Conservation (phyloP, 805 yeast species). For the Ogataea henricii region DNA sequence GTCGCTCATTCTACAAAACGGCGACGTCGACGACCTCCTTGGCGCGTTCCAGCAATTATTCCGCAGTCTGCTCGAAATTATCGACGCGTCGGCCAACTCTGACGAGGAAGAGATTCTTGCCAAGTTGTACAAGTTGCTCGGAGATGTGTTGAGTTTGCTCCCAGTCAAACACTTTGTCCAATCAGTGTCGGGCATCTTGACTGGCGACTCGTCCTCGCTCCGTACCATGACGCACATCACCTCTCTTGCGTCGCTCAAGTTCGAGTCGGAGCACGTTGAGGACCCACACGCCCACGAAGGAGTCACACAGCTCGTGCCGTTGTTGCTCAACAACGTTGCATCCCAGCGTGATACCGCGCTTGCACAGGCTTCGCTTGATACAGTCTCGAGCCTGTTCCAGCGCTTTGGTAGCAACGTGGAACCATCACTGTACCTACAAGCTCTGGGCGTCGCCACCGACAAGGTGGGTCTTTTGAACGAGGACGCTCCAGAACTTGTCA, state of each 20-base stretch:
- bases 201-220: conserved; percentile 39
- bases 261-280: conserved; percentile 63
- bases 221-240: conserved; percentile 64
- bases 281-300: conserved; percentile 51
- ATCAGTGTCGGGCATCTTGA: conserved; percentile 51
- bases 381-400: conserved; percentile 60
- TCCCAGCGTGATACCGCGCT: conserved; percentile 47
- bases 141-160: conserved; percentile 63
- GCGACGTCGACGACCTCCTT: conserved; percentile 24
- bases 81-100: conserved; percentile 37
- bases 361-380: conserved; percentile 69
- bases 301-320: conserved; percentile 52
- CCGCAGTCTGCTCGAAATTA: conserved; percentile 39
- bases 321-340: conserved; percentile 44
- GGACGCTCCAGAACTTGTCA: conserved; percentile 56
- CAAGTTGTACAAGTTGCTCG: conserved; percentile 56
- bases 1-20: conserved; percentile 34
- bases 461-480: conserved; percentile 53
- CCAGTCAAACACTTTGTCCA: conserved; percentile 75
- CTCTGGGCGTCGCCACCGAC: conserved; percentile 52
- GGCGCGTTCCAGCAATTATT: conserved; percentile 31
- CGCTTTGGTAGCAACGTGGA: conserved; percentile 60
- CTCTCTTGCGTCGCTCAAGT: conserved; percentile 62
- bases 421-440: conserved; percentile 46
- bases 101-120: conserved; percentile 40